Evolutionary conservation across 1,139 yeast genomes (phyloP), one percentile per base, ranked within the genome.

Genomic region (Yamadazyma triangularis): DNA sequence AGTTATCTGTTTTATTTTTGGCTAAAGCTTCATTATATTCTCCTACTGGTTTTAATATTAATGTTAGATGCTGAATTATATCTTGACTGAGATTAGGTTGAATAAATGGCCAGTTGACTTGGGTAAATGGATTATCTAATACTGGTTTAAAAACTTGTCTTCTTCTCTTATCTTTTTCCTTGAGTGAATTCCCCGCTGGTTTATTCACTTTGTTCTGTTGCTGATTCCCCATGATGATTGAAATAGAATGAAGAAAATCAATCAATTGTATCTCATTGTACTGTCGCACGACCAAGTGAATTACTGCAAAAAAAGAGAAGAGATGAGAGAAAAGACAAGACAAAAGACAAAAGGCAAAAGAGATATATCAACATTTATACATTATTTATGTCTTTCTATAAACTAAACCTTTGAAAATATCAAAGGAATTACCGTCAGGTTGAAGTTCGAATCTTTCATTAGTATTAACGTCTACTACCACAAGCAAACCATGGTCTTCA

Each of bases 341-440:
- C n/a, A n/a, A n/a, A n/a, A n/a, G n/a, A n/a, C n/a, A n/a, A n/a
- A n/a, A n/a, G n/a, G n/a, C n/a, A n/a, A n/a, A n/a, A n/a, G n/a
- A n/a, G n/a, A n/a, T n/a, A n/a, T n/a, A n/a, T n/a, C n/a, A n/a
- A n/a, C n/a, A n/a, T n/a, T n/a, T n/a, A n/a, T n/a, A n/a, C n/a
- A n/a, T n/a, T 18, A 18, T 19, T 23, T 33, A 35, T 4, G 13
- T 28, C 25, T 79, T 81, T 45, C 73, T 78, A 37, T 87, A 84
- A n/a, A 93, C 82, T 41, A 93, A 64, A 0, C 98, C 97, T 47
- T 75, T 83, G 63, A 91, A 83, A 67, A 93, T 89, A 52, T 93
- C 98, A 51, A 93, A 93, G 2, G 96, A 86, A 53, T 93, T 93
- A 0, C 98, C 98, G 53, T 93, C 98, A 0, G 99, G 98, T 53